Conservation (phyloP, 1,139 yeast genomes). For the Yamadazyma conglobata region DNA sequence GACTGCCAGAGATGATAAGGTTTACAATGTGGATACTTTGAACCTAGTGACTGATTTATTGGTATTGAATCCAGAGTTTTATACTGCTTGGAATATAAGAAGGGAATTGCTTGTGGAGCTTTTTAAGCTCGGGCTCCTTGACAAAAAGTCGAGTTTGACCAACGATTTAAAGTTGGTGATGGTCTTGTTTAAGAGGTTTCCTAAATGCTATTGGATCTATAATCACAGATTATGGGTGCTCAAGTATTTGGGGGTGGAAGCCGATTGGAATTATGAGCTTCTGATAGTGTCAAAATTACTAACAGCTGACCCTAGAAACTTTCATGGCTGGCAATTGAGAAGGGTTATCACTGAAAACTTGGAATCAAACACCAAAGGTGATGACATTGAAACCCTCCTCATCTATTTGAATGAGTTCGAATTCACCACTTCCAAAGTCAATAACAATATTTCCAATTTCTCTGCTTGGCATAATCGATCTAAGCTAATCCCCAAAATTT, state of each 20-base stretch:
- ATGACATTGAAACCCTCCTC: constrained; percentile 12
- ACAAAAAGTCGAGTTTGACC: constrained; percentile 38
- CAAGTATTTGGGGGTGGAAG: constrained; percentile 44
- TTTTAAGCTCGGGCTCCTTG: constrained; percentile 18
- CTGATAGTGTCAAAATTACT: constrained; percentile 65
- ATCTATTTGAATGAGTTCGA: constrained; percentile 55
- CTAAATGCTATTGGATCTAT: constrained; percentile 97
- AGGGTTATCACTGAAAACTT: constrained; percentile 60
- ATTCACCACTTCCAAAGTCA: constrained; percentile 76
- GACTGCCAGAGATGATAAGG: constrained; percentile 25
- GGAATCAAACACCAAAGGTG: constrained; percentile 9
- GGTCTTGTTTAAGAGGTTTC: constrained; percentile 57
- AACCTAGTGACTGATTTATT: constrained; percentile 51
- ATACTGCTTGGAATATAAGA: constrained; percentile 87
- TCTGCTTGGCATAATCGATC: constrained; percentile 96
- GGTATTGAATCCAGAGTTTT: constrained; percentile 76
- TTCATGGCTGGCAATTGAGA: constrained; percentile 95
- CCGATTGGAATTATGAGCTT: constrained; percentile 69
- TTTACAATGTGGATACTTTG: constrained; percentile 42
- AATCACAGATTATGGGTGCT: constrained; percentile 87
- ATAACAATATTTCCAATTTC: constrained; percentile 81
- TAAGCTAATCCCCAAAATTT: constrained; percentile 57
- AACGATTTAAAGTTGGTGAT: constrained; percentile 63
- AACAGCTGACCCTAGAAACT: constrained; percentile 74
- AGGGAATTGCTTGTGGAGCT: constrained; percentile 58